Evolutionary conservation across 768 basidiomycete species (phyloP).

Genomic region (Pisolithus tinctorius): DNA sequence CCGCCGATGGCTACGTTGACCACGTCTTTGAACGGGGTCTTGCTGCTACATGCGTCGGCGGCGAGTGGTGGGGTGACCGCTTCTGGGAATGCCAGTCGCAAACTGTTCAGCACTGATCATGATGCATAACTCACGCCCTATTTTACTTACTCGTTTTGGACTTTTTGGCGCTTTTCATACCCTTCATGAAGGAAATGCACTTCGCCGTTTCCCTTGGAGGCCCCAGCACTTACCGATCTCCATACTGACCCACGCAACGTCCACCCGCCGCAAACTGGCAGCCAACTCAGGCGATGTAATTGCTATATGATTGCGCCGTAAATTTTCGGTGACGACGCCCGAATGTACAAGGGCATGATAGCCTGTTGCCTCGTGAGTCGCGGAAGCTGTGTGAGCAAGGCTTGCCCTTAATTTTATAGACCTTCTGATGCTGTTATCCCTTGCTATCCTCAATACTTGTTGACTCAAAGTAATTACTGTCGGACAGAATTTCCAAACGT

Average conservation of each 20-base stretch:
- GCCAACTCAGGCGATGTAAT: background rate
- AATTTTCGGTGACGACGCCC: background rate
- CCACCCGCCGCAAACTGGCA: no score
- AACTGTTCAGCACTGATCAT: conserved; percentile 11
- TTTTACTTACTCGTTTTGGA: conserved; percentile 18
- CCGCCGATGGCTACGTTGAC: conserved; percentile 20
- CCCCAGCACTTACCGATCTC: background rate
- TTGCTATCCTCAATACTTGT: conserved; percentile 6
- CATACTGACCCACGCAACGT: background rate
- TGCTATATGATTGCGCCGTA: background rate
- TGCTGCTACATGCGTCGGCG: conserved; percentile 37
- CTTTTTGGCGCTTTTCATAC: conserved; percentile 11
- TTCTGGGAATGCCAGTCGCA: conserved; percentile 43
- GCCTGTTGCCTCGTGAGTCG: conserved; percentile 3
- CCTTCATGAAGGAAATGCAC: conserved; percentile 10
- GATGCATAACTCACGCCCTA: conserved; percentile 6
- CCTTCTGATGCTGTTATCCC: conserved; percentile 7
- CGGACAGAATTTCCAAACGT: conserved; percentile 14
- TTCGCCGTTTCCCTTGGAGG: conserved; percentile 4
- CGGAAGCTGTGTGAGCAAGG: conserved; percentile 8
- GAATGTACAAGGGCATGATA: conserved; percentile 1
- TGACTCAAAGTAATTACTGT: background rate
- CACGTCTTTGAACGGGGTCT: conserved; percentile 24
- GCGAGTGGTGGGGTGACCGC: conserved; percentile 50
- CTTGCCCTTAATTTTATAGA: conserved; percentile 7